phyloP scores from a whole-genome alignment of 306 rosid genomes.

The Vigna angularis region DNA sequence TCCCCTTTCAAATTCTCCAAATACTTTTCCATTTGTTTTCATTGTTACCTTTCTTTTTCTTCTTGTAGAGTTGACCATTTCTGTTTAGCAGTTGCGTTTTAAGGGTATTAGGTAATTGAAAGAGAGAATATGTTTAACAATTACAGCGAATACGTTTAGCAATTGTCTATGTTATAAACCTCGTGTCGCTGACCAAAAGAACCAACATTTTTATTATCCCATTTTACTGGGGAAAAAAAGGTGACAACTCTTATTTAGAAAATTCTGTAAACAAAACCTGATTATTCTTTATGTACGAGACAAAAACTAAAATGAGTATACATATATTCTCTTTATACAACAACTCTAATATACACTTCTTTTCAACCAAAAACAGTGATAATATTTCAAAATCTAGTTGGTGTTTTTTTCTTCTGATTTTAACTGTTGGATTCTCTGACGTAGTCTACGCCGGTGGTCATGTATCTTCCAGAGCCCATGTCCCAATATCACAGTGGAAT shows the following conservation, averaged over 20 bases:
- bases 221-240: conserved; percentile 18
- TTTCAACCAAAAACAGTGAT: conserved; percentile 43
- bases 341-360: conserved; percentile 51
- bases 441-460: conserved; percentile 79
- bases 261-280: conserved; percentile 37
- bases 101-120: no score
- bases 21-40: no score
- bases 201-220: conserved; percentile 7
- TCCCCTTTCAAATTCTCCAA: no score
- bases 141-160: no score
- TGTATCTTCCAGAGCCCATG: conserved; percentile 97
- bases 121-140: no score
- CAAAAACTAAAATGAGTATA: conserved; percentile 38
- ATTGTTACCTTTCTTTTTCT: no score
- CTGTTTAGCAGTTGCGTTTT: no score
- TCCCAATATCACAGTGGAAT: conserved; percentile 90
- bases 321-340: conserved; percentile 26
- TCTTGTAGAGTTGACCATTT: no score
- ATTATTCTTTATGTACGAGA: conserved; percentile 24
- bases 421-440: conserved; percentile 79
- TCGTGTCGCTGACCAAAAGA: background rate
- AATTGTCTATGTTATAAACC: background rate
- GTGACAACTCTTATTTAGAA: conserved; percentile 17
- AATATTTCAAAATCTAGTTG: conserved; percentile 47
- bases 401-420: conserved; percentile 56